Evolutionary conservation across 2,329 filamentous ascomycete genomes (phyloP).

Genomic region (Cercospora sp.): DNA sequence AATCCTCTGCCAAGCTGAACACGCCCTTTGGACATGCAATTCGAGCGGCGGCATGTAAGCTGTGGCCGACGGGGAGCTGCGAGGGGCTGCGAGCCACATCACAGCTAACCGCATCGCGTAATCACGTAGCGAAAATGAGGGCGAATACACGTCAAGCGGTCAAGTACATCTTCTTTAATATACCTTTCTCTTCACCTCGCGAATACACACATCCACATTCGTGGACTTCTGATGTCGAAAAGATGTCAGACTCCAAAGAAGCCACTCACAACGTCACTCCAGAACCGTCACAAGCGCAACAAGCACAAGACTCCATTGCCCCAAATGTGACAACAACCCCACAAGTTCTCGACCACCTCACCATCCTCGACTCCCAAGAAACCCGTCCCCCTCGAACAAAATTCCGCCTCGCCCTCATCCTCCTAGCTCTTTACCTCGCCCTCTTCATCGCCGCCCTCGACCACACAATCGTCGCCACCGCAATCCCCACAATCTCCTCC

Average conservation of each 20-base stretch:
- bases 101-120: background rate
- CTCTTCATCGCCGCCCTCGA: conserved; percentile 45
- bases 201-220: background rate
- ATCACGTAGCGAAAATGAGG: background rate
- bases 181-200: background rate
- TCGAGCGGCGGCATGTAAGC: background rate
- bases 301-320: background rate
- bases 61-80: background rate
- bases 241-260: background rate
- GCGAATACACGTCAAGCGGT: background rate
- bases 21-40: background rate
- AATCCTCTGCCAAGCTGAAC: background rate
- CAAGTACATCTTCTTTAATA: background rate
- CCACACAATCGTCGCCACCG: conserved; percentile 63
- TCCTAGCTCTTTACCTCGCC: conserved; percentile 32
- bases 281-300: background rate
- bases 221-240: too few relatives aligned
- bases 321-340: background rate
- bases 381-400: conserved; percentile 33
- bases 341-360: background rate
- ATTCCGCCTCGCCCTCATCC: conserved; percentile 21
- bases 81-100: background rate
- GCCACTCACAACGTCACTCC: background rate
- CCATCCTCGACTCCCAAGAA: background rate
- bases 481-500: conserved; percentile 63